Evolutionary conservation across 2,329 filamentous ascomycete genomes (phyloP), one percentile per base, ranked within the genome.

Genomic region (Fulvia fulva): DNA sequence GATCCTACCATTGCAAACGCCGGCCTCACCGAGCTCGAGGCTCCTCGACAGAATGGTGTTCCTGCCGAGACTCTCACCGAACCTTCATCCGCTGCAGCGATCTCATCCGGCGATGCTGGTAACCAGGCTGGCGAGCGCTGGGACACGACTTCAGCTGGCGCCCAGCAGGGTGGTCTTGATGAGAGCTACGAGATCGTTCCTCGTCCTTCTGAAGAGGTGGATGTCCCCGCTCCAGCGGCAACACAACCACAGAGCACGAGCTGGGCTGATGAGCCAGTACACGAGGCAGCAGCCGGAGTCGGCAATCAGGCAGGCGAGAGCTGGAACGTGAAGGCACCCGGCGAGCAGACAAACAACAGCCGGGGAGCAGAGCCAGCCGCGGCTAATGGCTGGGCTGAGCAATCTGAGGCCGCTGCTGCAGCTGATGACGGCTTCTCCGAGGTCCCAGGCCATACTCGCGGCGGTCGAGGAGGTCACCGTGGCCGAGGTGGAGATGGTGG

Each of bases 171-270:
- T 55, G 77, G 80, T 23, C 71, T 80, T 44, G 77, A 80, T 26
- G 89, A 92, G 65, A 83, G 81, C 54, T 94, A 90, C 84, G 87
- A 95, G 60, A 85, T 91, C 72, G 80, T 90, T 46, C 85, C 90
- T 53, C 85, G 87, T 57, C 84, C 92, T 69, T 82, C 87, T 49
- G 77, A 84, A 53, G 91, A 95, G 79, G 87, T 88, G 5, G 89
- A 94, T 61, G 84, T 81, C 37, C 85, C 84, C 37, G 76, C 80
- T 21, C 73, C 75, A 14, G 70, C 30, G 41, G 56, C 30, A 51
- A 50, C 19, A 58, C 65, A 58, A 58, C 60, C 53, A 44, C 61
- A 81, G 68, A 79, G 80, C 28, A 85, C 88, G 70, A 91, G 87
- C 68, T 95, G 90, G 90, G 90, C 90, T 25, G 91, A 96, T 68